phyloP scores from a whole-genome alignment of 345 rosid species.

The Passiflora organensis region DNA sequence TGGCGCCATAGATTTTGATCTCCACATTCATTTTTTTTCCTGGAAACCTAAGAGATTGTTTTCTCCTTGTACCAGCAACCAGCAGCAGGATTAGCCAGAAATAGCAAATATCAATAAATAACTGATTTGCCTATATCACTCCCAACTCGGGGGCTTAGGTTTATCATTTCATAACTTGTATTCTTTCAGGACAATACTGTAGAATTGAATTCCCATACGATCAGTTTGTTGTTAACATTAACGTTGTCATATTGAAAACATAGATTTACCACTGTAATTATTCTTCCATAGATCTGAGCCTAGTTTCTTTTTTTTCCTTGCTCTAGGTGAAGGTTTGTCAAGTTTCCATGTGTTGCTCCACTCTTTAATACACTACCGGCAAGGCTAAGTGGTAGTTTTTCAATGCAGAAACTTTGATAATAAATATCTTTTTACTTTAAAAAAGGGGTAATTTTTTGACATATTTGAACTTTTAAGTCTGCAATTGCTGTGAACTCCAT shows the following conservation, averaged over 20 bases:
- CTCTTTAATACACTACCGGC: no score
- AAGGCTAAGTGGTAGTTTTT: no score
- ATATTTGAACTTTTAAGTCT: no score
- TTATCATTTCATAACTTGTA: conserved; percentile 29
- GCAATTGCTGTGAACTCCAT: conserved; percentile 7
- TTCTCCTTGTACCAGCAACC: conserved; percentile 42
- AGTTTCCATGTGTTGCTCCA: no score
- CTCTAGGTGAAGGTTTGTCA: no score
- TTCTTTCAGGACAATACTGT: conserved; percentile 42
- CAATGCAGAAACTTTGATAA: no score
- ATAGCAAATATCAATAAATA: conserved; percentile 33
- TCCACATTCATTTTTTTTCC: conserved; percentile 18
- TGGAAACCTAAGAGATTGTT: conserved; percentile 31
- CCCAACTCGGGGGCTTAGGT: conserved; percentile 30
- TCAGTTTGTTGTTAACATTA: conserved; percentile 24
- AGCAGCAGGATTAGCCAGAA: conserved; percentile 37
- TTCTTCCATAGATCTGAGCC: background rate
- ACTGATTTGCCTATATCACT: conserved; percentile 28
- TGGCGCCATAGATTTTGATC: conserved; percentile 27
- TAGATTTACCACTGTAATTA: no score
- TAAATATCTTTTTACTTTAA: no score
- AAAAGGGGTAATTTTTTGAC: no score
- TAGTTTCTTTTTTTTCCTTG: no score
- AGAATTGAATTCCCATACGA: conserved; percentile 34
- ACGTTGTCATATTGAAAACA: no score